These are phyloP conservation scores for Russula ochroleuca DNA, from an alignment of 768 basidiomycete species.

Conservation along the genomic window DNA sequence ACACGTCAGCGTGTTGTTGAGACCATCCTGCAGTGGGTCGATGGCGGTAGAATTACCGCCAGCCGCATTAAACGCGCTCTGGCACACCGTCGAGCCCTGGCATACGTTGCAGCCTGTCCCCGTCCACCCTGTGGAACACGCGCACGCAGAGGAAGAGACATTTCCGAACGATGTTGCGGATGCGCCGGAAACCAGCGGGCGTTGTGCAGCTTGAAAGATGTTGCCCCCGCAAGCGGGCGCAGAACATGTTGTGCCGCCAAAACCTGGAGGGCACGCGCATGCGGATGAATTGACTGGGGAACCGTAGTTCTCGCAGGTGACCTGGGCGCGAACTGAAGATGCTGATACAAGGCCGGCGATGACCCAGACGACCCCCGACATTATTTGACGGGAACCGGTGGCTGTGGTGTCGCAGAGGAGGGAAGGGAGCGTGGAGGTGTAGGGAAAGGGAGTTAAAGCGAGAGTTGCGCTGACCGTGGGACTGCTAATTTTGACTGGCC, in stretches of 20 bases:
- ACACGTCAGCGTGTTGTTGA: constrained; percentile 70
- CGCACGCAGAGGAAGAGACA: constrained; percentile 60
- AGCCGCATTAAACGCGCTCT: constrained; percentile 50
- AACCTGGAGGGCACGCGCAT: constrained; percentile 80
- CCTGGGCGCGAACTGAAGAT: constrained; percentile 25
- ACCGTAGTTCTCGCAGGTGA: constrained; percentile 67
- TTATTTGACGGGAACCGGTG: background rate
- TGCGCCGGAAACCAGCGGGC: constrained; percentile 45
- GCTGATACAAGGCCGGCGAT: background rate
- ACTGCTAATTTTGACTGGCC: no score
- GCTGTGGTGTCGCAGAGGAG: background rate
- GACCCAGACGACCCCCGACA: constrained; percentile 3
- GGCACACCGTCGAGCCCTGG: constrained; percentile 59
- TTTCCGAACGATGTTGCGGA: constrained; percentile 49
- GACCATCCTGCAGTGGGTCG: constrained; percentile 33
- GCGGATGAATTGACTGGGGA: constrained; percentile 43
- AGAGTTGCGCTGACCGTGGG: background rate
- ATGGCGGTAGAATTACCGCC: constrained; percentile 33
- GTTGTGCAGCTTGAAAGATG: constrained; percentile 65
- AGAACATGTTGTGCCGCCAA: constrained; percentile 67
- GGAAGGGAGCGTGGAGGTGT: background rate
- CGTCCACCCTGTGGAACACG: constrained; percentile 70
- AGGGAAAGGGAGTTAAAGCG: no score
- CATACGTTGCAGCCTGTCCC: constrained; percentile 84
- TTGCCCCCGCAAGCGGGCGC: constrained; percentile 75